Conservation (phyloP, 2,329 filamentous ascomycete species). For the Pestalotiopsis sp. region DNA sequence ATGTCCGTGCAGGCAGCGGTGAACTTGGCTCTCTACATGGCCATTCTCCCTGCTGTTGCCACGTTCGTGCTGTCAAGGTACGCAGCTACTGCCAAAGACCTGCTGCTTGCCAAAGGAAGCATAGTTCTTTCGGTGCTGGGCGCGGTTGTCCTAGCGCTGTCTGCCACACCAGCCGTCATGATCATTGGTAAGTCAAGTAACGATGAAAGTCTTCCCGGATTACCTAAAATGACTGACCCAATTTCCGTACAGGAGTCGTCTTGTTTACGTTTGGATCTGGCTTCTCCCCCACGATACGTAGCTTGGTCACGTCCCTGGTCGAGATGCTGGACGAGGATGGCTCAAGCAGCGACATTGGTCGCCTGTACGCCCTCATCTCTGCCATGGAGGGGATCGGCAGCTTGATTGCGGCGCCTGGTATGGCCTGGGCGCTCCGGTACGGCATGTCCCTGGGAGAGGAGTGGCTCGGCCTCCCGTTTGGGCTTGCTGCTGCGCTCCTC, state of each 20-base stretch:
- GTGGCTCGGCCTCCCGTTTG: slow-evolving; percentile 10
- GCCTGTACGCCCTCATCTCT: slow-evolving; percentile 6
- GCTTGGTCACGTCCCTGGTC: slow-evolving; percentile 4
- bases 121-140: not conserved
- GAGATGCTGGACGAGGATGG: not conserved
- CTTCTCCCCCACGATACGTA: not conserved
- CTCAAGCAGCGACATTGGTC: slow-evolving; percentile 1
- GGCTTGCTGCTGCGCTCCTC: not conserved
- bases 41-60: not conserved
- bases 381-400: slow-evolving; percentile 6
- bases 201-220: not conserved
- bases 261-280: slow-evolving; percentile 4
- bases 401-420: slow-evolving; percentile 1
- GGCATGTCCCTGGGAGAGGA: slow-evolving; percentile 5
- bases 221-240: no score
- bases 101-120: not conserved
- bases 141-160: not conserved
- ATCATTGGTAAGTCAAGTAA: not conserved
- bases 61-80: not conserved
- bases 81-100: not conserved
- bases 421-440: slow-evolving; percentile 5
- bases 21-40: slow-evolving; percentile 2
- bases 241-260: not conserved
- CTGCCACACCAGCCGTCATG: not conserved
- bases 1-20: slow-evolving; percentile 3